Evolutionary conservation across 345 rosid genomes (phyloP).

Genomic region (Salix caprea): DNA sequence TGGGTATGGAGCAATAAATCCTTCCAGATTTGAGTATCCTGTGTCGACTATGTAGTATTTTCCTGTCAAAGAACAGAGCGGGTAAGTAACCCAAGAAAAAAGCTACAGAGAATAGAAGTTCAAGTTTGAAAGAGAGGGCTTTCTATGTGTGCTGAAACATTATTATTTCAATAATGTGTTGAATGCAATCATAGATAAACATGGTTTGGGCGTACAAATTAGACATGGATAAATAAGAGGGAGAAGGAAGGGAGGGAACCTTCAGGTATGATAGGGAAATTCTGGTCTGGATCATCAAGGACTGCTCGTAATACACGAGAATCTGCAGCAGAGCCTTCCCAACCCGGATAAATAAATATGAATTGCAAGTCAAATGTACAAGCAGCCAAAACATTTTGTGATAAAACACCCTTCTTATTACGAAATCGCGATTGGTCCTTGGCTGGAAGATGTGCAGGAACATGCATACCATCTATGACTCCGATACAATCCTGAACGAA

Average conservation of each 20-base stretch:
- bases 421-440: slow-evolving; percentile 75
- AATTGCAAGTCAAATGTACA: slow-evolving; percentile 74
- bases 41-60: slow-evolving; percentile 69
- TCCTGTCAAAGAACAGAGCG: slow-evolving; percentile 35
- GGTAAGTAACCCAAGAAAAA: background rate
- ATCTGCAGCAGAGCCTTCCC: slow-evolving; percentile 82
- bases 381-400: slow-evolving; percentile 76
- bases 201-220: background rate
- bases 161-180: no score
- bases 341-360: slow-evolving; percentile 68
- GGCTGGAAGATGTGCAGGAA: slow-evolving; percentile 72
- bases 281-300: slow-evolving; percentile 70
- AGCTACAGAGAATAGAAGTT: background rate
- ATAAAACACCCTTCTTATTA: slow-evolving; percentile 54
- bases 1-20: slow-evolving; percentile 73
- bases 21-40: slow-evolving; percentile 53
- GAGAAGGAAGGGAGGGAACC: slow-evolving; percentile 33
- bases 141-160: no score
- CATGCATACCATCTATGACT: slow-evolving; percentile 63
- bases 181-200: background rate
- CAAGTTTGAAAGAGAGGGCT: background rate
- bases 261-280: slow-evolving; percentile 66
- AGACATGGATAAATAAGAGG: no score
- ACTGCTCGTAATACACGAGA: slow-evolving; percentile 73
- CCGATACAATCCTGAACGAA: slow-evolving; percentile 67